Percentiles rank a stretch among this genome's conserved stretches.
Conservation (phyloP, 1,139 yeast species). For the Lodderomyces margitis region DNA sequence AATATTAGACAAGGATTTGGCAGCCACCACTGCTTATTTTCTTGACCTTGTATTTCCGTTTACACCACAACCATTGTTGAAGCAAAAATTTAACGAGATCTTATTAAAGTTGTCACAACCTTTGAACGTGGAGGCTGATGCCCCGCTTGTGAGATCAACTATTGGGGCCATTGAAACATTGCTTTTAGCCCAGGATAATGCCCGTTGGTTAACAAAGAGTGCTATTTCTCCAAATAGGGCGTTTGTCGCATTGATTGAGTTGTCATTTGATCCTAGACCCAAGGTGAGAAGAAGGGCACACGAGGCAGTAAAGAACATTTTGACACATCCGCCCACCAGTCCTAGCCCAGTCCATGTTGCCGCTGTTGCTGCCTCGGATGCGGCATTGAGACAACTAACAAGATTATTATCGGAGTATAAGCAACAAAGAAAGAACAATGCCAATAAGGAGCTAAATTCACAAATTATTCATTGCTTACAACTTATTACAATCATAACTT, state of each 20-base stretch:
- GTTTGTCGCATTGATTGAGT: constrained; percentile 72
- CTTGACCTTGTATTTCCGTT: constrained; percentile 78
- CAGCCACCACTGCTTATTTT: constrained; percentile 76
- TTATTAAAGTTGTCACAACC: constrained; percentile 80
- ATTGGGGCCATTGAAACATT: constrained; percentile 82
- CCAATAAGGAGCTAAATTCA: constrained; percentile 49
- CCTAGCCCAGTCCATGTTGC: constrained; percentile 75
- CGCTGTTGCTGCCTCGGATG: constrained; percentile 64
- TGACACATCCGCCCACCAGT: constrained; percentile 75
- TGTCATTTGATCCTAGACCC: constrained; percentile 86
- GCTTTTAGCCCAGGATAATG: constrained; percentile 75
- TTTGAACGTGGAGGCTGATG: constrained; percentile 69
- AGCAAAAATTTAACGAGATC: constrained; percentile 72
- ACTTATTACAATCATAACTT: constrained; percentile 63
- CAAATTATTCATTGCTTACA: constrained; percentile 75
- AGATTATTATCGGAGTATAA: constrained; percentile 33
- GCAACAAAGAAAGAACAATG: constrained; percentile 30
- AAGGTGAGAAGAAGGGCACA: constrained; percentile 95
- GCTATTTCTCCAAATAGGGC: constrained; percentile 81
- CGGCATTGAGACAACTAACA: constrained; percentile 55
- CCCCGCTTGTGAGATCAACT: constrained; percentile 82
- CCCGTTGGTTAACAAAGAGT: constrained; percentile 61
- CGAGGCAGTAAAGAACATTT: constrained; percentile 68
- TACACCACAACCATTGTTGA: constrained; percentile 66
- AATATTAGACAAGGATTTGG: constrained; percentile 59